Base-by-base conservation (phyloP, 225 moss, liverwort and hornwort genomes). In the Pseudoscleropodium purum region DNA sequence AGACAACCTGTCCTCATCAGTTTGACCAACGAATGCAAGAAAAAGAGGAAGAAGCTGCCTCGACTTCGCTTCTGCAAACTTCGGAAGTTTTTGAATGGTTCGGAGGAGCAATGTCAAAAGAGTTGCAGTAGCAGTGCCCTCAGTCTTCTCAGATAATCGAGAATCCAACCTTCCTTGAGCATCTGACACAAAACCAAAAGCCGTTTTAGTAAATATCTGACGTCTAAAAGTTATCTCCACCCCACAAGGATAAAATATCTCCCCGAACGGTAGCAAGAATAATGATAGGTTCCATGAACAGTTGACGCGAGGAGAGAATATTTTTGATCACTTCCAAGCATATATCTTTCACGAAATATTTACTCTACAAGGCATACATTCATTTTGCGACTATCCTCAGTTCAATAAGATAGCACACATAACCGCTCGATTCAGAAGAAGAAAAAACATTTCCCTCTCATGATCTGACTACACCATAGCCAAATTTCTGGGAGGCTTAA, bases 1-100 rank as follows among this genome's bases (percentile, higher is more conserved):
- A 54, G 52, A 75, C 57, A 74, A 95, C 95, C 95, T 93, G 90
- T 94, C 92, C 51, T 90, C 91, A 66, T 93, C 93, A 72, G 88
- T 89, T 84, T 94, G 94, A 41, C 97, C 97, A 82, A 96, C 93
- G 89, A 97, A 99, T 79, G 88, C 88, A 78, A 99, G 95, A 88
- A 99, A 99, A 66, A 99, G 92, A 75, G 99, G 99, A 82, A 99
- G 93, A 88, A 97, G 94, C 93, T 97, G 97, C 88, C 99, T 97
- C 45, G 99, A 99, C 87, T 96, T 97, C 65, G 95, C 93, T 84
- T 99, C 99, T 89, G 97, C 94, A 90, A 95, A 93, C 84, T 90
- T 96, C 54, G 97, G 94, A 80, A 97, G 92, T 89, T 96, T 95
- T 72, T 97, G 97, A 43, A 96, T 89, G 63, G 91, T 94, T 84